Conservation (phyloP, 768 basidiomycete species). For the Trametes cingulata region DNA sequence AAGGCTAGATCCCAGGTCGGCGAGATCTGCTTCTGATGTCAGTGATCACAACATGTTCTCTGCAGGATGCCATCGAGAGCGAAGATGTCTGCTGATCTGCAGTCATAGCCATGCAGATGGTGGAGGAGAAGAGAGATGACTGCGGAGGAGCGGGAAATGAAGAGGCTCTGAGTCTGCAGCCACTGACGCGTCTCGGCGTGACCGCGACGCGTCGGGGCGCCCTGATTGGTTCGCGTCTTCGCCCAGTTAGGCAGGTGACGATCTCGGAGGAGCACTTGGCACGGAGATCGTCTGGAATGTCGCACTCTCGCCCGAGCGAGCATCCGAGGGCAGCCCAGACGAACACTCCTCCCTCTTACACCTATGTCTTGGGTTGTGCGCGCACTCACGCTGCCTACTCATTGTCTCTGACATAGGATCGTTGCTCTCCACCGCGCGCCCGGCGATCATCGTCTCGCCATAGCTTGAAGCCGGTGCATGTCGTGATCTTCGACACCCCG, state of each 20-base stretch:
- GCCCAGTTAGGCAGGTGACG: neutral
- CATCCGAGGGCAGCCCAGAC: neutral
- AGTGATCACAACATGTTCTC: neutral
- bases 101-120: neutral
- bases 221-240: constrained; percentile 6
- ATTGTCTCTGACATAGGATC: too few relatives aligned
- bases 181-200: constrained; percentile 15
- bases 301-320: neutral
- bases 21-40: neutral
- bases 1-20: neutral
- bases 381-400: too few relatives aligned
- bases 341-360: neutral
- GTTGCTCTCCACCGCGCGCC: neutral
- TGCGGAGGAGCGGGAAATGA: neutral
- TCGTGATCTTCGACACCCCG: neutral
- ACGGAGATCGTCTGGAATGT: constrained; percentile 3
- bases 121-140: neutral
- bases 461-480: neutral
- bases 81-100: too few relatives aligned
- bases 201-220: constrained; percentile 13
- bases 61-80: neutral
- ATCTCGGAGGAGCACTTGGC: neutral
- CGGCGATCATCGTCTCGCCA: neutral
- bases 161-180: neutral
- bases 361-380: too few relatives aligned